phyloP scores from a whole-genome alignment of 1,284 basidiomycete species.

The Ceratobasidium sp. region DNA sequence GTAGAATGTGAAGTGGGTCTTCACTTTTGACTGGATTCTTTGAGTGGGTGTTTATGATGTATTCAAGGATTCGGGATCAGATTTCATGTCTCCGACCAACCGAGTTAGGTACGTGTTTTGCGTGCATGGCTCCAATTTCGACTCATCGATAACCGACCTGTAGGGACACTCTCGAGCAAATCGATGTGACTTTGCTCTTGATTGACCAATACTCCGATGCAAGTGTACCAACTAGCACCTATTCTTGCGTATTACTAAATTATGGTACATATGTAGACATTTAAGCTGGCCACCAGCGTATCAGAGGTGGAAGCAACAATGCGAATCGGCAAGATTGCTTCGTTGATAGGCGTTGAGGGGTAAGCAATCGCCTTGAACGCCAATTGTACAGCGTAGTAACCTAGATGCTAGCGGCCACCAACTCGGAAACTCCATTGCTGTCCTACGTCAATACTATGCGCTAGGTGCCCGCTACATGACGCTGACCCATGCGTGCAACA shows the following conservation, averaged over 20 bases:
- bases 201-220: slow-evolving; percentile 84
- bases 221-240: slow-evolving; percentile 46
- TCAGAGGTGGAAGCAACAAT: slow-evolving; percentile 73
- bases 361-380: slow-evolving; percentile 53
- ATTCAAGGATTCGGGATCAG: slow-evolving; percentile 55
- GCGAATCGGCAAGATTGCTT: slow-evolving; percentile 78
- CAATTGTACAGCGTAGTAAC: slow-evolving; percentile 3
- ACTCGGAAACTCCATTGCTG: slow-evolving; percentile 86
- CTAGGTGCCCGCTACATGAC: slow-evolving; percentile 91
- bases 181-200: slow-evolving; percentile 81
- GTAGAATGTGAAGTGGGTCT: slow-evolving; percentile 60
- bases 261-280: slow-evolving; percentile 64
- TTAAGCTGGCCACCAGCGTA: slow-evolving; percentile 69
- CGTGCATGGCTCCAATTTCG: too few species aligned
- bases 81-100: slow-evolving; percentile 81
- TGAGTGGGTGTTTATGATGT: not conserved
- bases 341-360: slow-evolving; percentile 90
- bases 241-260: not conserved
- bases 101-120: slow-evolving; percentile 69
- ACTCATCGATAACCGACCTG: not conserved
- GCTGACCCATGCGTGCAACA: slow-evolving; percentile 89
- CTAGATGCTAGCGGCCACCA: slow-evolving; percentile 74
- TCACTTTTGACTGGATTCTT: not conserved
- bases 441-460: slow-evolving; percentile 79
- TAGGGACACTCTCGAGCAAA: slow-evolving; percentile 92